A percentile compares a stretch with the other conserved stretches of the same genome.
phyloP scores from a whole-genome alignment of 108 stramenopile species.

The Nitzschia sp. region DNA sequence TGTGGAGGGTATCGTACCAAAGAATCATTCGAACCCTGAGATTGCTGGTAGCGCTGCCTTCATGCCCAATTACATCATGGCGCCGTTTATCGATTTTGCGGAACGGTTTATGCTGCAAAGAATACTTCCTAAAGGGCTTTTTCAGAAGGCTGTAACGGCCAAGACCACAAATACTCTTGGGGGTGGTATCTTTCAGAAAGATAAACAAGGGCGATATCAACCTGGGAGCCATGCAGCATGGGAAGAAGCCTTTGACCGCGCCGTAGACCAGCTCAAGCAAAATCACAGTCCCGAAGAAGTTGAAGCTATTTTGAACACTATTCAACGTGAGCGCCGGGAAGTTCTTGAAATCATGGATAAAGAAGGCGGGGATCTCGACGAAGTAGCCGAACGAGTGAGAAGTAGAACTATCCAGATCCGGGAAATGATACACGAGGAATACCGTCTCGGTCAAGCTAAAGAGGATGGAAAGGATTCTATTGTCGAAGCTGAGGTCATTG shows the following conservation, averaged over 20 bases:
- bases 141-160: slow-evolving; percentile 64
- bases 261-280: slow-evolving; percentile 54
- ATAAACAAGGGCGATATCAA: slow-evolving; percentile 36
- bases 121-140: slow-evolving; percentile 64
- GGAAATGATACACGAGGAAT: slow-evolving; percentile 56
- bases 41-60: slow-evolving; percentile 81
- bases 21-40: slow-evolving; percentile 53
- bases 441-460: slow-evolving; percentile 14
- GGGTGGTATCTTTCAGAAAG: slow-evolving; percentile 40
- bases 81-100: slow-evolving; percentile 70
- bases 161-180: slow-evolving; percentile 46
- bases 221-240: slow-evolving; percentile 29
- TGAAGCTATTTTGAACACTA: slow-evolving; percentile 68
- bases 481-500: slow-evolving; percentile 26
- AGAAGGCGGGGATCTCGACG: slow-evolving; percentile 79
- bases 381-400: slow-evolving; percentile 61
- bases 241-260: slow-evolving; percentile 67
- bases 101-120: slow-evolving; percentile 74
- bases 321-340: slow-evolving; percentile 71
- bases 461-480: slow-evolving; percentile 6
- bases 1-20: slow-evolving; percentile 82
- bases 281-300: slow-evolving; percentile 70
- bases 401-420: slow-evolving; percentile 62
- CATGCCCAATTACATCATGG: slow-evolving; percentile 66
- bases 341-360: slow-evolving; percentile 70